Evolutionary conservation across 2,329 filamentous ascomycete genomes (phyloP), one percentile per base, ranked within the genome.

Genomic region (Aspergillus sp.): DNA sequence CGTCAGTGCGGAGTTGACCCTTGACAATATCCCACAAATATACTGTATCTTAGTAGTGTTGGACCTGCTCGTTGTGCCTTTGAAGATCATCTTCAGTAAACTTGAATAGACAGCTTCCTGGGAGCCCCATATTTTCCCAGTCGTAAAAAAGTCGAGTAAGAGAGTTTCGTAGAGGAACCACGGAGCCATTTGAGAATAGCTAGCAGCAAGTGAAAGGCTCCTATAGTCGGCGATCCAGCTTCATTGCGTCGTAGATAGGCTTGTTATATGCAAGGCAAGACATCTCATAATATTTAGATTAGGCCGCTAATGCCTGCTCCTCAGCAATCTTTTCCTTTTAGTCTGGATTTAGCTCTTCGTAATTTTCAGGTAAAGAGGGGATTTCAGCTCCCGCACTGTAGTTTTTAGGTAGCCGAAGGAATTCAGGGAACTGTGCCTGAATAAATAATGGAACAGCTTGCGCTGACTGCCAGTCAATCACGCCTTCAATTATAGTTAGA

Each of bases 381-480:
- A 61, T 12, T 6, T 57, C 54, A n/a, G 42, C 19, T 7, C 66
- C 66, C 1, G 45, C 19, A 7, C 9, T 61, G 57, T 67, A 69
- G 15, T 51, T 30, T 12, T 64, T 63, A 2, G 65, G 63, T 24
- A 59, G 60, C 19, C 34, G 46, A 2, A 67, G 54, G 24, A 69
- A 69, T 1, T 61, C 57, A 0, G 65, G 63, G 19, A 68, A 67
- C 9, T 19, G 60, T 41, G 61, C 56, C 24, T 69, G 67, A 30
- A 66, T 39, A 33, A 70, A 66, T 24, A 66, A 22, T 42, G 69
- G 69, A 17, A 51, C 49, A 19, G 61, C 20, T 15, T 59, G 55
- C 27, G 62, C 15, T 39, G 64, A 68, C 30, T 68, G 63, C 68
- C 65, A 70, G 45, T 69, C 65, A 33, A 70, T 68, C 15, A 69